Evolutionary conservation across 1,284 basidiomycete species (phyloP).

Genomic region (Sporisorium scitamineum): DNA sequence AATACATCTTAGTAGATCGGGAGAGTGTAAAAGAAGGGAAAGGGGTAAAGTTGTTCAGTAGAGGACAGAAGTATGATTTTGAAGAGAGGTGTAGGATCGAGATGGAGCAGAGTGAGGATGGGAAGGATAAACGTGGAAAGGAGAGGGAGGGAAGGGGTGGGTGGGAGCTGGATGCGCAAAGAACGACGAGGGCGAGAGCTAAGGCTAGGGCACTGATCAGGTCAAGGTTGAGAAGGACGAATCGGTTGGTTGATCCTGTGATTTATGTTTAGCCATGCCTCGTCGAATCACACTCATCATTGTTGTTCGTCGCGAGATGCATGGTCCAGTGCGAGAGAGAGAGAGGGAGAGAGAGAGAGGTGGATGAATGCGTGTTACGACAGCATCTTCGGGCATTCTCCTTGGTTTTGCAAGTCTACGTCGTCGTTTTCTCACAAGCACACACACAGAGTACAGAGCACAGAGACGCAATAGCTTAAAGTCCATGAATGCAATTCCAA

Average conservation of each 20-base stretch:
- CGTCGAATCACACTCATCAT: too few species aligned
- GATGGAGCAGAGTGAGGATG: constrained; percentile 1
- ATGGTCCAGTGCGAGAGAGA: too few species aligned
- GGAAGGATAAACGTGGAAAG: not conserved
- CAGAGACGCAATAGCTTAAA: too few species aligned
- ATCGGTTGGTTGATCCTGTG: constrained; percentile 41
- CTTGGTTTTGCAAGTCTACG: too few species aligned
- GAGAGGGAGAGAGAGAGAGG: too few species aligned
- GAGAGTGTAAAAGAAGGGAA: not conserved
- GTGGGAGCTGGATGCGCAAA: not conserved
- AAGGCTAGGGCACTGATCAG: constrained; percentile 23
- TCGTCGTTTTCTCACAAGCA: not conserved
- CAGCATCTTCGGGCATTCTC: too few species aligned
- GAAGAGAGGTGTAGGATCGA: constrained; percentile 10
- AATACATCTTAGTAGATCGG: constrained; percentile 36
- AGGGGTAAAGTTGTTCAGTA: constrained; percentile 31
- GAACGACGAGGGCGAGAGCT: not conserved
- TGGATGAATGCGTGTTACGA: too few species aligned
- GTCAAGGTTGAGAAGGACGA: constrained; percentile 23
- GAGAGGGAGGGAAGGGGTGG: not conserved
- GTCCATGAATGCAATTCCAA: constrained; percentile 17
- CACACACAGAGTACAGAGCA: not conserved
- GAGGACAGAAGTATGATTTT: constrained; percentile 40
- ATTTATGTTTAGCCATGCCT: constrained; percentile 40
- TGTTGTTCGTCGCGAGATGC: not conserved